Evolutionary conservation across 805 yeast species (phyloP), one percentile per base, ranked within the genome.

Genomic region (Candida railenensis): DNA sequence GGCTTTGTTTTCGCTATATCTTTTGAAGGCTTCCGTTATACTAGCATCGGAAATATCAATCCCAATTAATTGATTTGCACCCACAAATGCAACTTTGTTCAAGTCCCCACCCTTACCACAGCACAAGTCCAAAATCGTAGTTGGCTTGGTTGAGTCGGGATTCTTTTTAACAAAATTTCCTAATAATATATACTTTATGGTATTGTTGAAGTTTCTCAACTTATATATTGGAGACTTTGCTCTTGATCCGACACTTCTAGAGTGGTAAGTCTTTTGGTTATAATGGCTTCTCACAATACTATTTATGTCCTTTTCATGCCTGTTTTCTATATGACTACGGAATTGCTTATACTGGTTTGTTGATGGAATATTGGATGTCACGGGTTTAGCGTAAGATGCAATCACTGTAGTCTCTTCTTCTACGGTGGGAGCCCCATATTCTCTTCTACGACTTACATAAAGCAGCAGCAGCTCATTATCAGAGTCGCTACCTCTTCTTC

Each of bases 61-160:
- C 1, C 99, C 99, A 45, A 91, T 82, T 53, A 87, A 88, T 41
- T 90, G 91, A 19, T 80, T 76, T 2, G 89, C 78, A 18, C 79
- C 71, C 1, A 89, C 85, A 54, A 81, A 81, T 43, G 84, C 87
- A 83, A 96, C 92, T 63, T 94, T 94, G 55, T 86, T 81, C 57
- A 94, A 69, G 68, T 94, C 99, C 22, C 99, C 99, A 44, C 99
- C 99, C 63, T 94, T 95, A 12, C 99, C 99, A 66, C 98, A 91
- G 14, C 97, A 97, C 46, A 92, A 66, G 59, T 94, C 99, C 16
- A 94, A 69, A 1, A 86, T 78, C 76, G 50, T 80, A 69, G 40
- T 59, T 3, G 71, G 67, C 3, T 44, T 47, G 2, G 54, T 58
- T 4, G 57, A 50, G 14, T 57, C 53, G 16, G 59, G 54, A 5